Base-by-base conservation (phyloP, 2,329 filamentous ascomycete species). In the Apiospora phragmitis region DNA sequence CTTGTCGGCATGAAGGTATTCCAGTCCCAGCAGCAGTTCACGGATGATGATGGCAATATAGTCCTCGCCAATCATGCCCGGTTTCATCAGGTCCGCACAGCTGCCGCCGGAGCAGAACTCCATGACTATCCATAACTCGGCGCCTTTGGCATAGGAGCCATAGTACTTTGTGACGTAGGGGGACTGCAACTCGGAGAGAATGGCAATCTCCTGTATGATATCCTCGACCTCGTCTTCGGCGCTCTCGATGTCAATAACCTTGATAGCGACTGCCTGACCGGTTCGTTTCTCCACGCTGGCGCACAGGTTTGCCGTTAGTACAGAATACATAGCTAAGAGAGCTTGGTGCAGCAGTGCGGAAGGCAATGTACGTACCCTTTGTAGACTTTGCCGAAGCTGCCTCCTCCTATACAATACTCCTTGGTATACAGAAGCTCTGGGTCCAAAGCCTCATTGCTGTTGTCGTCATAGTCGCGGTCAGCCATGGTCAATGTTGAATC, bases 201-300 rank as follows among this genome's bases (percentile, higher is more conserved):
- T 98, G 75, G 95, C 94, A 76, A 99, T 98, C 84, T 99, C 96
- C 81, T 97, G 94, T 81, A 98, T 98, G 77, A 99, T 99, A 83
- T 99, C 96, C 85, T 98, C 96, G 76, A 99, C 95, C 84, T 99
- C 96, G 81, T 99, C 96, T 83, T 99, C 96, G 78, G 96, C 96
- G 84, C 96, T 98, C 83, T 99, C 96, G 75, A 99, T 96, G 79
- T 99, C 96, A 81, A 99, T 98, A 77, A 99, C 88, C 83, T 99
- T 99, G 86, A 99, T 99, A 38, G 96, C 96, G 68, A 99, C 96
- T 16, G 95, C 92, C 79, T 97, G 93, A 47, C 96, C 96, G 24
- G 93, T 97, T 68, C 94, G 91, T 79, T 96, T 97, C 84, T 98
- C 95, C 75, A 98, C 94, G 71, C 93, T 96, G 76, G 47, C 8